These are phyloP conservation scores for Salix dunnii DNA, from an alignment of 345 rosid genomes.

Conservation along the genomic window DNA sequence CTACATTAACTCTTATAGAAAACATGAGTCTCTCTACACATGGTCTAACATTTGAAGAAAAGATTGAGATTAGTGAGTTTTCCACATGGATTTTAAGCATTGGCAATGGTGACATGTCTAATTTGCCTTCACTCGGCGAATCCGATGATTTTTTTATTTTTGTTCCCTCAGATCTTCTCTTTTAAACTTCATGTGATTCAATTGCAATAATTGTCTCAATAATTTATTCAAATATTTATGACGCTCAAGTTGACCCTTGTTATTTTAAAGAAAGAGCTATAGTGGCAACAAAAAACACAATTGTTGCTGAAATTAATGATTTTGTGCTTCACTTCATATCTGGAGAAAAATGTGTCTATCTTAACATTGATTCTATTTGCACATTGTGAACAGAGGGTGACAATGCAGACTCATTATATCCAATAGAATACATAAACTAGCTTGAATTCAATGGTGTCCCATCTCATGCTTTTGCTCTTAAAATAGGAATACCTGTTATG, in stretches of 20 bases:
- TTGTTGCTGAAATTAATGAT: neutral
- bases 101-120: neutral
- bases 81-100: neutral
- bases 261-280: neutral
- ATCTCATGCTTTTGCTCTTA: neutral
- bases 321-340: neutral
- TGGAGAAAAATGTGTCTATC: neutral
- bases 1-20: neutral
- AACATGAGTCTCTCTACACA: neutral
- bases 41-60: too few species aligned
- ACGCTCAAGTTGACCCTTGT: too few species aligned
- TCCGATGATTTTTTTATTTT: neutral
- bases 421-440: neutral
- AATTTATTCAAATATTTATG: neutral
- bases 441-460: neutral
- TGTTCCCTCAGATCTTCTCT: neutral
- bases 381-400: neutral
- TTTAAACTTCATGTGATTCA: neutral
- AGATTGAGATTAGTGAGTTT: neutral
- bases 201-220: neutral
- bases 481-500: constrained; percentile 5
- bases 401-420: neutral
- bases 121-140: too few species aligned
- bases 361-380: neutral
- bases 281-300: neutral